A percentile compares a stretch with the other conserved stretches of the same genome.
These are phyloP conservation scores for Cladosporium velox DNA, from an alignment of 2,329 filamentous ascomycete genomes.

Conservation along the genomic window DNA sequence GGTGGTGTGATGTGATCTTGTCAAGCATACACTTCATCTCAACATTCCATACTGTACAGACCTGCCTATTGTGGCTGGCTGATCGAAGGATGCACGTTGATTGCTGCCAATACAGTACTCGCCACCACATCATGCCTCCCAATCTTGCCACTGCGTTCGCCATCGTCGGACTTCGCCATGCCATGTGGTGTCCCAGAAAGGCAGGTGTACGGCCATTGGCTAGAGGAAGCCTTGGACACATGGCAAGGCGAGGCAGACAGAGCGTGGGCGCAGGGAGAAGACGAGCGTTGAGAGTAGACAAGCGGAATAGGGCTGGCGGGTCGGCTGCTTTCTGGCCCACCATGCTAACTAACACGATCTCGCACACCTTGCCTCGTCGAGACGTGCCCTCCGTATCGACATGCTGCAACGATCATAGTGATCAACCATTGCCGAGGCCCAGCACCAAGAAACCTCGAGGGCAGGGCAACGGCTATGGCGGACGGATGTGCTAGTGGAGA, in stretches of 20 bases:
- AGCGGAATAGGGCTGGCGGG: slow-evolving; percentile 10
- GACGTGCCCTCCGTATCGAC: neutral
- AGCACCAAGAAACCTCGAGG: neutral
- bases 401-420: neutral
- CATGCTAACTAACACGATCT: neutral
- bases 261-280: neutral
- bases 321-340: neutral
- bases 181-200: slow-evolving; percentile 7
- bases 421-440: neutral
- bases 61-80: slow-evolving; percentile 10
- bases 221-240: neutral
- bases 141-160: neutral
- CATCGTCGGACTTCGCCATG: slow-evolving; percentile 15
- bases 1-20: neutral
- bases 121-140: neutral
- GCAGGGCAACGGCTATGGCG: neutral
- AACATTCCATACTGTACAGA: neutral
- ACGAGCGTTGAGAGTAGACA: neutral
- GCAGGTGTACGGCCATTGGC: slow-evolving; percentile 12
- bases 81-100: neutral
- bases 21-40: neutral
- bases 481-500: neutral
- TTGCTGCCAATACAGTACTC: neutral
- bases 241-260: neutral
- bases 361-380: neutral